Percentiles rank a stretch among this genome's conserved stretches.
Evolutionary conservation across 805 yeast genomes (phyloP).

Genomic region (Sungouiozyma ichnusensis): DNA sequence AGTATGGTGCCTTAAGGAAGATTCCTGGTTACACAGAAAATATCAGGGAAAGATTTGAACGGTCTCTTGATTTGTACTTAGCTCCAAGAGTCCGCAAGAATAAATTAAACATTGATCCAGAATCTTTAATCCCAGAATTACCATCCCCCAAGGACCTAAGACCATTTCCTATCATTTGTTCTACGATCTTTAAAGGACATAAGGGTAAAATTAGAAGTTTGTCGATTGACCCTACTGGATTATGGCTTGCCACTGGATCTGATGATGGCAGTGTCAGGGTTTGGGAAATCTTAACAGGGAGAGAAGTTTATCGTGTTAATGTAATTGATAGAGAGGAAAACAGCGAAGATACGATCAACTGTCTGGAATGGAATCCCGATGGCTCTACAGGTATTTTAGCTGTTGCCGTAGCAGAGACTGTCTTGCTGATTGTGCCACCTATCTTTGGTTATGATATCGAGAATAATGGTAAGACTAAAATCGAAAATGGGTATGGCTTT

Average conservation of each 20-base stretch:
- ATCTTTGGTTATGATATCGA: slow-evolving; percentile 82
- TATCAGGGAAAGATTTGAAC: slow-evolving; percentile 84
- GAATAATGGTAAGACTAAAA: slow-evolving; percentile 62
- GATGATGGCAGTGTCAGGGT: slow-evolving; percentile 92
- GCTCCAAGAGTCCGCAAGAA: slow-evolving; percentile 94
- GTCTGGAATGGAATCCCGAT: slow-evolving; percentile 86
- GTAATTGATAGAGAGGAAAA: slow-evolving; percentile 39
- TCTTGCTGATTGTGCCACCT: slow-evolving; percentile 79
- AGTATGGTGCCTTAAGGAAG: slow-evolving; percentile 69
- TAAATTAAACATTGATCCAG: slow-evolving; percentile 90
- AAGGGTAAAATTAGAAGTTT: slow-evolving; percentile 70
- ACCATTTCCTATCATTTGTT: slow-evolving; percentile 90
- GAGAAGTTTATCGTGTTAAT: slow-evolving; percentile 70
- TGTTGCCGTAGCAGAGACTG: slow-evolving; percentile 69
- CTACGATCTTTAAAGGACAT: slow-evolving; percentile 80
- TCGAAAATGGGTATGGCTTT: slow-evolving; percentile 90
- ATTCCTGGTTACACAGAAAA: slow-evolving; percentile 88
- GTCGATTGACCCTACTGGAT: slow-evolving; percentile 78
- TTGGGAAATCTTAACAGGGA: slow-evolving; percentile 95
- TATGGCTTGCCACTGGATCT: slow-evolving; percentile 95
- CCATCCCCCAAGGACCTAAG: slow-evolving; percentile 94
- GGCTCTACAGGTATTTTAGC: slow-evolving; percentile 67
- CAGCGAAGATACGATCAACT: slow-evolving; percentile 71
- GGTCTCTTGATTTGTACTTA: slow-evolving; percentile 83
- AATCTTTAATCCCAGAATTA: slow-evolving; percentile 85